Evolutionary conservation across 768 basidiomycete species (phyloP), one percentile per base, ranked within the genome.

Genomic region (Obba rivulosa): DNA sequence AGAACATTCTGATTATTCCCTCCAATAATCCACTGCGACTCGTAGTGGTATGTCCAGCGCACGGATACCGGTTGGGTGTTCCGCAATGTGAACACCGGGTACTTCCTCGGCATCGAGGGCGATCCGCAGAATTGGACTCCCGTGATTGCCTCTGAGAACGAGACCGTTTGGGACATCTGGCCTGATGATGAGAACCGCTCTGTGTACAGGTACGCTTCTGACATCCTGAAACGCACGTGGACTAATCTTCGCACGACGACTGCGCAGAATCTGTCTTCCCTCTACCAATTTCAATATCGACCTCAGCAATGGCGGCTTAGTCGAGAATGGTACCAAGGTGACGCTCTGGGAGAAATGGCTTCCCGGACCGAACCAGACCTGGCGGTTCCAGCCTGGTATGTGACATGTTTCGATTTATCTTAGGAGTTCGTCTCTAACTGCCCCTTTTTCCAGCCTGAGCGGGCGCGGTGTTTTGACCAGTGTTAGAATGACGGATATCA

Each of bases 141-240:
- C 21, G 57, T 80, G 38, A 55, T 77, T 14, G 76, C 68, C 2
- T 53, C 55, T 3, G 34, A 60, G 2, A 58, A 63, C 0, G 70
- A 71, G 2, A 69, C 66, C 39, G 60, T 62, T 34, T 83, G 80
- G 80, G 65, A 75, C 53, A 70, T 82, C 57, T 72, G 71, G 68
- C 68, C 66, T 20, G 77, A 80, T 41, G 62, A 70, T 16, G 46
- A 57, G 7, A 66, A 76, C 38, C 51, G 62, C 0, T 60, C 65
- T 2, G 57, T 58, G 0, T 73, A 73, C 58, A 66, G 79, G 80
- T 79, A 17, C 21, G 74, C 56, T 11, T 20, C 3, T 24, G 1
- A 9, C 45, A 28, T 41, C 14, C 18, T 28, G 9, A 14, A 17
- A 39, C 21, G 2, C 18, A 20, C 40, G 22, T 28, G 17, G 17